Evolutionary conservation across 257 asterid genomes (phyloP), one percentile per base, ranked within the genome.

Genomic region (Thymus quinquecostatus): DNA sequence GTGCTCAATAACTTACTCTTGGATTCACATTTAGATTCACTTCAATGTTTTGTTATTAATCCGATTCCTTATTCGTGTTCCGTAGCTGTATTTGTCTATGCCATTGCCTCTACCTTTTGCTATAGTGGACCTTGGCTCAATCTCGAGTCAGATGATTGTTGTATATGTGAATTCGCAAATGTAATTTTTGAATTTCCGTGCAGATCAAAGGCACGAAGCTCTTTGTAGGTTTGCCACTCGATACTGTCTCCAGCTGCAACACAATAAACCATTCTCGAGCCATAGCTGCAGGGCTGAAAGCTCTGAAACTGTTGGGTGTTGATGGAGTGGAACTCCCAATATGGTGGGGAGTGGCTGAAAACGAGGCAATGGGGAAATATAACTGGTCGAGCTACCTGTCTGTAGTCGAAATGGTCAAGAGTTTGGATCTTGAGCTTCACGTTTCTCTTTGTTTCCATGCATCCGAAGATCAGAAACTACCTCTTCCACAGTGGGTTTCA

Each of bases 271-370:
- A 93, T 21, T 78, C 81, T 8, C 83, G 92, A 67, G 98, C 98
- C 8, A 83, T 93, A 48, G 86, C 84, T 11, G 92, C 85, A 11
- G 98, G 98, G 55, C 82, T 93, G 7, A 87, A 83, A 78, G 98
- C 98, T 4, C 69, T 93, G 81, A 89, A 91, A 79, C 68, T 91
- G 57, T 66, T 89, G 58, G 98, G 98, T 1, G 88, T 93, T 4
- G 94, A 88, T 5, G 97, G 98, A 34, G 96, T 91, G 4, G 96
- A 91, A 83, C 94, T 93, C 50, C 96, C 97, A 0, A 40, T 93
- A n/a, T 93, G 96, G 96, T 91, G 98, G 98, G 98, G 97, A 6
- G 64, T 91, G 53, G 97, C 77, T 6, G 98, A 91, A 82, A 91
- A 77, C 21, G 91, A 89, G 44, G 79, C 82, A 45, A 76, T 64